These are phyloP conservation scores for Aspergillus neotritici DNA, from an alignment of 2,329 filamentous ascomycete genomes.

Conservation along the genomic window DNA sequence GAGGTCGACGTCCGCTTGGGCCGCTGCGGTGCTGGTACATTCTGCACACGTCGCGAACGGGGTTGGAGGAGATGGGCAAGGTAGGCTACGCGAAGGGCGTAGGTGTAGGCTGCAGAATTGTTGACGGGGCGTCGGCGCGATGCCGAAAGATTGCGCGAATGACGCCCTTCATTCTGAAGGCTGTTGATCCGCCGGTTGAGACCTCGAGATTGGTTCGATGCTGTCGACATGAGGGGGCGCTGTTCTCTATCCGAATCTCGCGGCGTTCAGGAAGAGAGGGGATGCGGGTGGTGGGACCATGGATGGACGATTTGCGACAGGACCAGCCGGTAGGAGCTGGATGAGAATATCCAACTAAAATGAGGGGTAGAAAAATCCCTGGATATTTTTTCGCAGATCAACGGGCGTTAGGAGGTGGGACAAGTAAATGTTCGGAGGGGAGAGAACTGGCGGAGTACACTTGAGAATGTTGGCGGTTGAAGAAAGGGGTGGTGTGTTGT, in stretches of 20 bases:
- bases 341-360: constrained; percentile 3
- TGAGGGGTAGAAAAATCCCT: not conserved
- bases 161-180: constrained; percentile 39
- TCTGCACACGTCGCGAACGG: constrained; percentile 81
- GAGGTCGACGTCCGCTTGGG: constrained; percentile 64
- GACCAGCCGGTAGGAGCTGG: constrained; percentile 18
- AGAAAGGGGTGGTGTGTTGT: constrained; percentile 16
- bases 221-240: constrained; percentile 40
- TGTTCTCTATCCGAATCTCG: constrained; percentile 21
- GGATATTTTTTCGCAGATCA: not conserved
- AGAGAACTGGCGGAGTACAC: not conserved
- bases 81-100: constrained; percentile 83
- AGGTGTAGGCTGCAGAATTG: constrained; percentile 79
- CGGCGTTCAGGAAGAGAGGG: constrained; percentile 19
- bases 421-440: not conserved
- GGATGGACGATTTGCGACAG: constrained; percentile 20
- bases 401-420: not conserved
- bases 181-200: constrained; percentile 44
- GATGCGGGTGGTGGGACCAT: constrained; percentile 31
- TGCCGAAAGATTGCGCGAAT: constrained; percentile 40
- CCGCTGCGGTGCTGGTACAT: constrained; percentile 61
- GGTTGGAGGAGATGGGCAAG: constrained; percentile 91
- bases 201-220: constrained; percentile 42
- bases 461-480: constrained; percentile 8
- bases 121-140: constrained; percentile 40